Evolutionary conservation across 2,329 filamentous ascomycete species (phyloP).

Genomic region (Phoma herbarum): DNA sequence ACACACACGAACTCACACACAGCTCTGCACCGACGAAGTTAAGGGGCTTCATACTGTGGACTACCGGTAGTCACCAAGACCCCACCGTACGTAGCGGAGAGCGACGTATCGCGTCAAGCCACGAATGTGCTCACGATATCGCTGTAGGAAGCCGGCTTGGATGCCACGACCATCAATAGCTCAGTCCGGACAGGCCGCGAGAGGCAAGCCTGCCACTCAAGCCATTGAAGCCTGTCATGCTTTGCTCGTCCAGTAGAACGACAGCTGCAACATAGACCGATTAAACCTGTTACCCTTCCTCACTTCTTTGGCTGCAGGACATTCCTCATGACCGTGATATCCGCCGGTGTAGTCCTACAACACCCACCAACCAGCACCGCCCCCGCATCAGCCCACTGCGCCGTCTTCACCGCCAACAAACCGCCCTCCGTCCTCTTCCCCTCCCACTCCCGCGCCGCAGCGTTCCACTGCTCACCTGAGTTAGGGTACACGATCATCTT

Average conservation of each 20-base stretch:
- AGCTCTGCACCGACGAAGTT: not conserved
- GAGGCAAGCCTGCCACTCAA: not conserved
- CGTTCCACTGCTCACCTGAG: constrained; percentile 58
- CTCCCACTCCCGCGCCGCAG: constrained; percentile 50
- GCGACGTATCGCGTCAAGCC: not conserved
- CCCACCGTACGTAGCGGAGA: not conserved
- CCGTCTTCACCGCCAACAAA: constrained; percentile 39
- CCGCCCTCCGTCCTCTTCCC: constrained; percentile 37
- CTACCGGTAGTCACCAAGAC: not conserved
- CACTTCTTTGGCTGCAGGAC: constrained; percentile 25
- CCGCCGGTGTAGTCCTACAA: constrained; percentile 56
- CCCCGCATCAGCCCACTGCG: constrained; percentile 48
- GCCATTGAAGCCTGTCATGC: no score
- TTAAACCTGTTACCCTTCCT: not conserved
- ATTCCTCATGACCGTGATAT: constrained; percentile 49
- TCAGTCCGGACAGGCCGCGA: not conserved
- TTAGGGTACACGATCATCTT: constrained; percentile 56
- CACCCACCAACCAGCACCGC: constrained; percentile 58
- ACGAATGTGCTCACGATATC: not conserved
- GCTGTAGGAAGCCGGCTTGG: not conserved
- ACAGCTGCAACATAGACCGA: not conserved
- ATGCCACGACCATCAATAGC: not conserved
- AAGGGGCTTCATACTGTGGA: not conserved
- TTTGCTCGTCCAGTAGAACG: not conserved
- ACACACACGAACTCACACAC: not conserved